Evolutionary conservation across 139 green algal species (phyloP).

Genomic region (Trebouxia sp.): DNA sequence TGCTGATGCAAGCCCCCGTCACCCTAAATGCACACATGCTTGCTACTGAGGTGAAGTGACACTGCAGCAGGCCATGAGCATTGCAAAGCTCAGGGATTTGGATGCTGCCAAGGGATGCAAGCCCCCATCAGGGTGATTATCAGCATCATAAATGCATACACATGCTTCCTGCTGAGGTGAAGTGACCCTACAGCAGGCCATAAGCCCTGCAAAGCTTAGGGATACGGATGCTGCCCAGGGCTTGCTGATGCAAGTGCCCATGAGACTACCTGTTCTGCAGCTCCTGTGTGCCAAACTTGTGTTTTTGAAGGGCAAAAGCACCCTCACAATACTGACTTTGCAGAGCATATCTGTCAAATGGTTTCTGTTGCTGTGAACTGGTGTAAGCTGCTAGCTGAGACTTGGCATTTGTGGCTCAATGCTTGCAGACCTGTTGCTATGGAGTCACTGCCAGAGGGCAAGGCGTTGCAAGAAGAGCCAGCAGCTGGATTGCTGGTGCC

Average conservation of each 20-base stretch:
- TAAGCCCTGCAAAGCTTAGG: conserved; percentile 8
- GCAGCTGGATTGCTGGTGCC: no score
- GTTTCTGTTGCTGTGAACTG: not conserved
- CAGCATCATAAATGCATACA: not conserved
- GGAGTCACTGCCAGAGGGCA: no score
- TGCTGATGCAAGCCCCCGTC: conserved; percentile 1
- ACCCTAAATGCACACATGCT: not conserved
- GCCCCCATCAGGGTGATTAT: no score
- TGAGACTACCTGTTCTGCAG: no score
- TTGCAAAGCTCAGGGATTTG: conserved; percentile 7
- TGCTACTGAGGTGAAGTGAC: not conserved
- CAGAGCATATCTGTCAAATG: no score
- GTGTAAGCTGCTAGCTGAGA: no score
- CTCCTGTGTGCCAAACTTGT: no score
- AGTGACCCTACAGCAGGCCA: not conserved
- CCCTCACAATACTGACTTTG: no score
- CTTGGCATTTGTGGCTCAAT: no score
- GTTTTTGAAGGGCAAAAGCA: no score
- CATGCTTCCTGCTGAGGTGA: not conserved
- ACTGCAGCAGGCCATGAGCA: not conserved
- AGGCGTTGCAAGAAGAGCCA: no score
- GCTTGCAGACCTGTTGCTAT: no score
- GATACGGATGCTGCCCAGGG: conserved; percentile 14
- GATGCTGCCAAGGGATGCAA: conserved; percentile 19
- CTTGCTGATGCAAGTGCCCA: not conserved